These are phyloP conservation scores for Diatrype stigma DNA, from an alignment of 2,329 filamentous ascomycete species.

Conservation along the genomic window DNA sequence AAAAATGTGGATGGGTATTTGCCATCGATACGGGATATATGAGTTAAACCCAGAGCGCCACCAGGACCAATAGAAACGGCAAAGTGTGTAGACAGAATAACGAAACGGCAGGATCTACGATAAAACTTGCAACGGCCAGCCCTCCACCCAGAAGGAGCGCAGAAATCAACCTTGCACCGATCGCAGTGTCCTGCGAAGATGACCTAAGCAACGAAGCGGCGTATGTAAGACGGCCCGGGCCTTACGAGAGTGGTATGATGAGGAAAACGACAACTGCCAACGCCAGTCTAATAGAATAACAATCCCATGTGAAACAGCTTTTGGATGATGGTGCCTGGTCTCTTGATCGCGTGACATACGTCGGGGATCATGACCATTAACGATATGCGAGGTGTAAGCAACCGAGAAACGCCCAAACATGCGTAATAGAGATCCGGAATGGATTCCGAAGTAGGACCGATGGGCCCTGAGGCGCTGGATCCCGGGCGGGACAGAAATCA, in stretches of 20 bases:
- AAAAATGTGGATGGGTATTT: neutral
- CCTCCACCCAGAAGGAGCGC: neutral
- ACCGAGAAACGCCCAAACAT: slow-evolving; percentile 28
- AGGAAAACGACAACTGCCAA: neutral
- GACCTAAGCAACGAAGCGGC: neutral
- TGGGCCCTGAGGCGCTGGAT: slow-evolving; percentile 7
- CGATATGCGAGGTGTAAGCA: slow-evolving; percentile 27
- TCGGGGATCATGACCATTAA: slow-evolving; percentile 21
- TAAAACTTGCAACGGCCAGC: neutral
- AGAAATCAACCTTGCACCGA: slow-evolving; percentile 1
- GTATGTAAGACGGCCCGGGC: neutral
- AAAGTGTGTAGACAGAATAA: neutral
- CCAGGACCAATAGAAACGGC: neutral
- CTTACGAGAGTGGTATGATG: neutral
- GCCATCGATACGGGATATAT: neutral
- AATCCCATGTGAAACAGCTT: slow-evolving; percentile 10
- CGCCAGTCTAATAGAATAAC: neutral
- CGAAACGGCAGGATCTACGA: neutral
- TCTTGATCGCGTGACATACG: slow-evolving; percentile 20
- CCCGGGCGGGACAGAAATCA: slow-evolving; percentile 7
- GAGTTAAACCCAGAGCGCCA: neutral
- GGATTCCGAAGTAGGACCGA: neutral
- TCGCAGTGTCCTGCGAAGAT: slow-evolving; percentile 1
- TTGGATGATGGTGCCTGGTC: slow-evolving; percentile 22
- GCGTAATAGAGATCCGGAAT: slow-evolving; percentile 17